A percentile compares a stretch with the other conserved stretches of the same genome.
phyloP scores from a whole-genome alignment of 2,329 filamentous ascomycete genomes.

The Nemania abortiva region DNA sequence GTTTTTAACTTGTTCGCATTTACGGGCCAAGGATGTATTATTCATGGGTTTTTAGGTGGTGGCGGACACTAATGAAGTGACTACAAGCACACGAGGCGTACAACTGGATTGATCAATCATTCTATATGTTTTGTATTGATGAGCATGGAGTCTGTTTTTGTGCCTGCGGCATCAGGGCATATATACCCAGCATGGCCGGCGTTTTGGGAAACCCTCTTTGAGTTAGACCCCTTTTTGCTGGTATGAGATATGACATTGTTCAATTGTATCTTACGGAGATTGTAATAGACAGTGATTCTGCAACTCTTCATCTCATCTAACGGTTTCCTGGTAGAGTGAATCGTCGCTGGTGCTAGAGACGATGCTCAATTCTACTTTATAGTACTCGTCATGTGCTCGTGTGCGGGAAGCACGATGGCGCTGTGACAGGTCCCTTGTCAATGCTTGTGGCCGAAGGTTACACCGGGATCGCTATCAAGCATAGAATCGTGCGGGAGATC shows the following conservation, averaged over 20 bases:
- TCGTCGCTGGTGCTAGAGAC: neutral
- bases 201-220: conserved; percentile 30
- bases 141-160: conserved; percentile 16
- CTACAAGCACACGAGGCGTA: conserved; percentile 21
- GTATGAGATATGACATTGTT: conserved; percentile 33
- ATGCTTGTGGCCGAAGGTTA: neutral
- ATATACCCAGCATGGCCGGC: conserved; percentile 41
- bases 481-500: neutral
- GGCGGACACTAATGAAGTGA: conserved; percentile 20
- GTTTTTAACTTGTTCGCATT: conserved; percentile 9
- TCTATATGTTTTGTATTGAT: conserved; percentile 11
- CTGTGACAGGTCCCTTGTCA: neutral
- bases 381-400: neutral
- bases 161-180: conserved; percentile 34
- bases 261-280: neutral
- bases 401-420: neutral
- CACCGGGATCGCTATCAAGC: conserved; percentile 1
- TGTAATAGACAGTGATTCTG: conserved; percentile 13
- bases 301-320: neutral
- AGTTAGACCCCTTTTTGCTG: conserved; percentile 25
- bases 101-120: conserved; percentile 1
- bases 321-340: neutral
- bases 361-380: neutral
- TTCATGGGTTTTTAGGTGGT: conserved; percentile 4
- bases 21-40: conserved; percentile 17